These are phyloP conservation scores for Collybia nuda DNA, from an alignment of 768 basidiomycete species.

Conservation along the genomic window DNA sequence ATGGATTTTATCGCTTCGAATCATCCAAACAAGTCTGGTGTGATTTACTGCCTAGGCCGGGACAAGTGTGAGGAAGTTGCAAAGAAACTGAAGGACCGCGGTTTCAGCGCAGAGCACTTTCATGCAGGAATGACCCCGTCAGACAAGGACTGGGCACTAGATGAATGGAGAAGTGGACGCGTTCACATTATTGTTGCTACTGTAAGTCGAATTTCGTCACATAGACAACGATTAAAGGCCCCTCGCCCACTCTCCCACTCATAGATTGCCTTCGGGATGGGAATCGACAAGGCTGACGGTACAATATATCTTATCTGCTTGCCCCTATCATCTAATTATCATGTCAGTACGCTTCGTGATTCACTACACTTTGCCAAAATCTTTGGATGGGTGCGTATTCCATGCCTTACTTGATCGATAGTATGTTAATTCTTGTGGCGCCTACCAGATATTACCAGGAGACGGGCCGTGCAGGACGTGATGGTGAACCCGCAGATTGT, in stretches of 20 bases:
- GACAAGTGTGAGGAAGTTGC: constrained; percentile 83
- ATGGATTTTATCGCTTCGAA: constrained; percentile 62
- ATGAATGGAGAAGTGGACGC: constrained; percentile 71
- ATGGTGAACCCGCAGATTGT: constrained; percentile 82
- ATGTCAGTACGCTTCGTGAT: constrained; percentile 87
- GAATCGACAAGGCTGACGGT: constrained; percentile 87
- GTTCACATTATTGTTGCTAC: constrained; percentile 92
- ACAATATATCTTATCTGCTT: constrained; percentile 8
- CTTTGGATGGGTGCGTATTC: constrained; percentile 71
- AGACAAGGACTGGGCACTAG: constrained; percentile 63
- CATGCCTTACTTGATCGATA: neutral
- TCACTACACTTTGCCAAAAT: constrained; percentile 79
- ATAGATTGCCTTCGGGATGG: constrained; percentile 98
- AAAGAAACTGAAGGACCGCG: constrained; percentile 55
- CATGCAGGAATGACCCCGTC: constrained; percentile 74
- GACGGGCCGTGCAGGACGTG: constrained; percentile 94
- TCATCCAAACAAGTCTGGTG: constrained; percentile 64
- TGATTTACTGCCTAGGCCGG: constrained; percentile 81
- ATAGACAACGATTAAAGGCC: constrained; percentile 3
- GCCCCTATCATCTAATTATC: neutral
- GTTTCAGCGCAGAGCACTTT: constrained; percentile 72
- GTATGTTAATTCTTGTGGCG: constrained; percentile 3
- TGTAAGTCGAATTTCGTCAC: constrained; percentile 38
- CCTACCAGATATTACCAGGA: constrained; percentile 82
- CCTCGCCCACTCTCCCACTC: too few relatives aligned